Evolutionary conservation across 2,329 filamentous ascomycete genomes (phyloP), one percentile per base, ranked within the genome.

Genomic region (Pleoardoris graminearum): DNA sequence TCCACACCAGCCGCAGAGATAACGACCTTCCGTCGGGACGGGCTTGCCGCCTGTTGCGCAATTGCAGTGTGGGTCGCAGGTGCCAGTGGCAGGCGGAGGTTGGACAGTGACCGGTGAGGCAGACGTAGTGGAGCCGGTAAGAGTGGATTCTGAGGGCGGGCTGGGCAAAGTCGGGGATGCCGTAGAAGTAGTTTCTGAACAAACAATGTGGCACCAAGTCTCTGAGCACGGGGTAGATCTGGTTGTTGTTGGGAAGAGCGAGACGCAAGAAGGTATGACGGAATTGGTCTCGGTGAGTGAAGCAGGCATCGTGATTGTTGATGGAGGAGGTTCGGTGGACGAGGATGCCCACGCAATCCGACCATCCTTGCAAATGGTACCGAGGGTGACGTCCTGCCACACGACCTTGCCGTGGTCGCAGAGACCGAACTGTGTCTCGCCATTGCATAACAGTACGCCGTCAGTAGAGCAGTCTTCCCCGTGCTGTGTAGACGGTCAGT

Each of bases 291-390:
- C 33, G 8, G 33, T 36, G 4, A 16, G n/a, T 17, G 33, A 17
- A 36, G 14, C 4, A 36, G 33, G 16, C 8, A n/a, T 33, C 30
- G 30, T 36, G 14, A 16, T 16, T 4, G 33, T 36, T 10, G n/a
- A 3, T 12, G 30, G n/a, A 17, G 33, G 33, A n/a, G 10, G 4
- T 17, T 16, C 4, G n/a, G n/a, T 17, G 33, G 16, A 22, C 21
- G 23, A 16, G 19, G 11, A 22, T 3, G 37, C 21, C 10, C 16
- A 10, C 10, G 21, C 16, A 17, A 39, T 14, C 10, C 7, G 4
- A 19, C 19, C 72, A 37, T 71, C 61, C n/a, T 47, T 42, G 56
- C 74, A 76, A 1, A 55, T 55, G 0, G 73, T 76, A 7, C 73
- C 74, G 3, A 63, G 47, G 11, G 74, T 70, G 4, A 75, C 66